Conservation (phyloP, 768 basidiomycete species). For the Fomitopsis pulvina region DNA sequence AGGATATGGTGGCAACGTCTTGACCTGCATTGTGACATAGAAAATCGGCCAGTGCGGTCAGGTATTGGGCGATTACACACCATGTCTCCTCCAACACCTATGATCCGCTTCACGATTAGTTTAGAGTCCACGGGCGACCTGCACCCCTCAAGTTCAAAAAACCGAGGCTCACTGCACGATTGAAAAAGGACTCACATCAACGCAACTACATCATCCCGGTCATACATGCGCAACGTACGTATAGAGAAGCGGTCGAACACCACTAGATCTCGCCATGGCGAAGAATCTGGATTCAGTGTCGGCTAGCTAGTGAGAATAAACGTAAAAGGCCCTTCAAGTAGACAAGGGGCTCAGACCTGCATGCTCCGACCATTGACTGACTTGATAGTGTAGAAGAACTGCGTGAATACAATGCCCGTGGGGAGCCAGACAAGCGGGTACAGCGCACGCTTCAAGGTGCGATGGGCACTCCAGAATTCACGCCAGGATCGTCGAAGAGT, state of each 20-base stretch:
- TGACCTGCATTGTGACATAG: constrained; percentile 28
- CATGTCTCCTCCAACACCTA: constrained; percentile 55
- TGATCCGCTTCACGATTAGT: constrained; percentile 56
- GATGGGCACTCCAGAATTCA: not conserved
- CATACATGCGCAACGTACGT: constrained; percentile 28
- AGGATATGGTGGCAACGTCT: constrained; percentile 65
- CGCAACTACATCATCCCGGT: constrained; percentile 60
- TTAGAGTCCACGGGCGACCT: constrained; percentile 57
- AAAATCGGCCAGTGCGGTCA: too few species aligned
- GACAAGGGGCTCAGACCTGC: constrained; percentile 44
- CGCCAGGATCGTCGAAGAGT: not conserved
- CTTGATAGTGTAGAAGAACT: constrained; percentile 47
- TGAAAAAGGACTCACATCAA: constrained; percentile 37
- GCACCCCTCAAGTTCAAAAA: not conserved
- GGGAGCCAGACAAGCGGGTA: constrained; percentile 54
- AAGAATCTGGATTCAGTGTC: constrained; percentile 69
- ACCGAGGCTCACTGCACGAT: not conserved
- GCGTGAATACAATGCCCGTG: constrained; percentile 37
- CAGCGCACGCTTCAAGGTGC: constrained; percentile 12
- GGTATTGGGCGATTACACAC: too few species aligned
- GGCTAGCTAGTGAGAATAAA: constrained; percentile 43
- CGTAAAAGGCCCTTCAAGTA: not conserved
- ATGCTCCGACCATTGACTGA: constrained; percentile 60
- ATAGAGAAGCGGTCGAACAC: constrained; percentile 52
- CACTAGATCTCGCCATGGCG: constrained; percentile 51